Conservation (phyloP, 192 early-diverging fungal species). For the Blastocladiella britannica region DNA sequence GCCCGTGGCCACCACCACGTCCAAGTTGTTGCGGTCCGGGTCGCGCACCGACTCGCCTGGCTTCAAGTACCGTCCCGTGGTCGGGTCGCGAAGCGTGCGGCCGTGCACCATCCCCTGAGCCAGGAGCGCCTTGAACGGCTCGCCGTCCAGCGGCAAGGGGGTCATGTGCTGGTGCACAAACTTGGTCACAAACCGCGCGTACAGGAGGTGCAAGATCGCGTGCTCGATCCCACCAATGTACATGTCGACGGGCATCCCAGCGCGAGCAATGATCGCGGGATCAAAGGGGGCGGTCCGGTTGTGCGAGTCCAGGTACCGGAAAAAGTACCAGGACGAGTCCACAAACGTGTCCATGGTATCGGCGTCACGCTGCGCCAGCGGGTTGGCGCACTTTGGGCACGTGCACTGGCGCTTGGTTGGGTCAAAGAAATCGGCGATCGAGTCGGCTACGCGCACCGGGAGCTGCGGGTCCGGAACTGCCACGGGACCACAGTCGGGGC, state of each 20-base stretch:
- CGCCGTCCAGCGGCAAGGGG: slow-evolving; percentile 32
- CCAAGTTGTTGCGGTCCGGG: slow-evolving; percentile 15
- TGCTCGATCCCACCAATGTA: slow-evolving; percentile 94
- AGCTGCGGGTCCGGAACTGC: slow-evolving; percentile 63
- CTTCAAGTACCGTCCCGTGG: slow-evolving; percentile 50
- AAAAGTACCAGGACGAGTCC: slow-evolving; percentile 92
- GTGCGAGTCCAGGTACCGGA: slow-evolving; percentile 59
- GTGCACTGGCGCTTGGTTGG: not conserved
- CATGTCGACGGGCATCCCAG: slow-evolving; percentile 60
- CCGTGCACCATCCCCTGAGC: slow-evolving; percentile 88
- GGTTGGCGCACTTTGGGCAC: slow-evolving; percentile 16
- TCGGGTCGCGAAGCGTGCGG: slow-evolving; percentile 54
- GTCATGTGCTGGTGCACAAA: slow-evolving; percentile 24
- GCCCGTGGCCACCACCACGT: slow-evolving; percentile 38
- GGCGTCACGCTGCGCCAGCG: slow-evolving; percentile 50
- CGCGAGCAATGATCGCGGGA: slow-evolving; percentile 20
- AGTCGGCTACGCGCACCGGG: slow-evolving; percentile 47
- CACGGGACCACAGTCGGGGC: slow-evolving; percentile 51
- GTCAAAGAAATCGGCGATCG: slow-evolving; percentile 4
- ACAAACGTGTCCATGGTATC: slow-evolving; percentile 98
- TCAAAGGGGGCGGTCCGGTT: slow-evolving; percentile 36
- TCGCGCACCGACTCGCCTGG: slow-evolving; percentile 57
- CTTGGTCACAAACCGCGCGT: slow-evolving; percentile 76
- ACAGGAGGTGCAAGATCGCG: slow-evolving; percentile 80
- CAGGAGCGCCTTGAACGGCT: slow-evolving; percentile 68